phyloP scores from a whole-genome alignment of 768 basidiomycete species.

The Chalciporus piperatus region DNA sequence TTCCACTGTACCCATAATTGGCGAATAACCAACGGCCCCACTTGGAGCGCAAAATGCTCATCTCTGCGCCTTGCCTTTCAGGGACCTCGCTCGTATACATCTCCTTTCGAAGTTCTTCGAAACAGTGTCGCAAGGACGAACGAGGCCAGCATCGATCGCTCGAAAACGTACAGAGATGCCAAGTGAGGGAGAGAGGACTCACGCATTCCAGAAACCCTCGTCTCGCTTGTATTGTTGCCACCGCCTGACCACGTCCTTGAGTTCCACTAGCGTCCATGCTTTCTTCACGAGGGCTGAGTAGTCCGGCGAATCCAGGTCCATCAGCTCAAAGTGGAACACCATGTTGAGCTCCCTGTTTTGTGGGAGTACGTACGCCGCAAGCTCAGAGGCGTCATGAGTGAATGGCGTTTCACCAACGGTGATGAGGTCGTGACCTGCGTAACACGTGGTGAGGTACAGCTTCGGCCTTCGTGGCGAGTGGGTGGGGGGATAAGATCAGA shows the following conservation, averaged over 20 bases:
- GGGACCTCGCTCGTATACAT: slow-evolving; percentile 11
- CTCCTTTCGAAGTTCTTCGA: slow-evolving; percentile 14
- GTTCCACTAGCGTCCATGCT: slow-evolving; percentile 50
- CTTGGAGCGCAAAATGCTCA: slow-evolving; percentile 6
- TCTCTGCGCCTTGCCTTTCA: slow-evolving; percentile 19
- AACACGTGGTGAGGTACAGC: slow-evolving; percentile 4
- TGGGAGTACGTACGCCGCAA: slow-evolving; percentile 58
- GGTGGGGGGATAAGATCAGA: slow-evolving; percentile 12
- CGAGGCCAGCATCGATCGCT: slow-evolving; percentile 3
- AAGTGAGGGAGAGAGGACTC: slow-evolving; percentile 18
- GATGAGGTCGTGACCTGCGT: slow-evolving; percentile 52
- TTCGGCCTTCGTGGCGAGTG: not conserved
- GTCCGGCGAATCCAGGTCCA: slow-evolving; percentile 53
- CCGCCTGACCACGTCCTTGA: slow-evolving; percentile 43
- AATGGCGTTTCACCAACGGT: slow-evolving; percentile 66
- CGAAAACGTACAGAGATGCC: not conserved
- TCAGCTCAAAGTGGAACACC: slow-evolving; percentile 63
- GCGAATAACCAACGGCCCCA: slow-evolving; percentile 4
- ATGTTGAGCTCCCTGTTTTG: slow-evolving; percentile 59
- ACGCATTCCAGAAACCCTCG: slow-evolving; percentile 69
- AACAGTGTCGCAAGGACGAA: slow-evolving; percentile 7
- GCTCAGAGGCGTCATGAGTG: slow-evolving; percentile 47
- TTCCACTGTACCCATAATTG: not conserved
- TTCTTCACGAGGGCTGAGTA: slow-evolving; percentile 40
- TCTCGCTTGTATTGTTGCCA: slow-evolving; percentile 62